Percentiles rank a stretch among this genome's conserved stretches.
phyloP scores from a whole-genome alignment of 163 green algal genomes.

The Chloromonas sp. region DNA sequence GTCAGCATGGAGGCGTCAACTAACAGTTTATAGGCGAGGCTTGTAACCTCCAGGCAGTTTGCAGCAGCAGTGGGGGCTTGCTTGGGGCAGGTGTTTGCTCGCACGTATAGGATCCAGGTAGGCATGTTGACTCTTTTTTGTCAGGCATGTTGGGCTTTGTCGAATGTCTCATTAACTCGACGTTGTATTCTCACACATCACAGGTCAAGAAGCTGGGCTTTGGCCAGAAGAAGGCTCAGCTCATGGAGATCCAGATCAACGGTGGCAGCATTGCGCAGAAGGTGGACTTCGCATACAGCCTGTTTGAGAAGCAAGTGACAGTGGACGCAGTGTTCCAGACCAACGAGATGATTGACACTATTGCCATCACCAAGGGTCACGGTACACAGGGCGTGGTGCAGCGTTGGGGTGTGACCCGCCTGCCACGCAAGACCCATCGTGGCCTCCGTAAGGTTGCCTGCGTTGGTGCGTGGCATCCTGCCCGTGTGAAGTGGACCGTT shows the following conservation, averaged over 20 bases:
- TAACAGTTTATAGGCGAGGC: neutral
- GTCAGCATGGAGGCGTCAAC: constrained; percentile 5
- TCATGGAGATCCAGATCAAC: constrained; percentile 99
- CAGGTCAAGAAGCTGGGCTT: constrained; percentile 85
- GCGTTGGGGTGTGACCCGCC: constrained; percentile 95
- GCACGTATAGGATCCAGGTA: neutral
- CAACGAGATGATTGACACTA: constrained; percentile 99
- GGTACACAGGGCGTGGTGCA: constrained; percentile 97
- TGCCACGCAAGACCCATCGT: constrained; percentile 98
- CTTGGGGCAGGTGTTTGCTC: neutral
- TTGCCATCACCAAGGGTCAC: constrained; percentile 91
- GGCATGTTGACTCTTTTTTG: neutral
- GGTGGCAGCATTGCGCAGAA: constrained; percentile 87
- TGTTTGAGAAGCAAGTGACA: constrained; percentile 60
- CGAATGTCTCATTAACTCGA: neutral
- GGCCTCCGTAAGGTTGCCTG: constrained; percentile 99
- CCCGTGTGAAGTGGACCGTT: constrained; percentile 94
- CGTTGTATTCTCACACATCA: neutral
- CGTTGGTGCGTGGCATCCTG: constrained; percentile 98
- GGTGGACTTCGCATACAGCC: constrained; percentile 74
- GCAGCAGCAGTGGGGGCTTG: neutral
- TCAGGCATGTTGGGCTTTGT: neutral
- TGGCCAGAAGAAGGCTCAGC: constrained; percentile 96
- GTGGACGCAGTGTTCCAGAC: constrained; percentile 78
- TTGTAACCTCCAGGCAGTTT: neutral